phyloP scores from a whole-genome alignment of 768 basidiomycete genomes.

The Serendipita indica region DNA sequence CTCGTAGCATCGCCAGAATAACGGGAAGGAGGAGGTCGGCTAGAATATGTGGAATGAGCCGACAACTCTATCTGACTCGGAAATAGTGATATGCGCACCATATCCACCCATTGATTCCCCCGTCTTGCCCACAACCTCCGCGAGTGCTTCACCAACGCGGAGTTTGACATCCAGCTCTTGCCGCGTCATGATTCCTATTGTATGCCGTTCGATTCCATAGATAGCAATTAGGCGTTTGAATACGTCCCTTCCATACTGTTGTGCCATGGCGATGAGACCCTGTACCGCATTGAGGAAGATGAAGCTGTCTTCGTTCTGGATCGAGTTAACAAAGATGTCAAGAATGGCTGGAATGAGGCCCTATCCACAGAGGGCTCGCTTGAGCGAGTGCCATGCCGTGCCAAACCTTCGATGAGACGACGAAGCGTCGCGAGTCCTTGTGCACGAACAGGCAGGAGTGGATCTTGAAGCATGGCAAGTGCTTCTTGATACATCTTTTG shows the following conservation, averaged over 20 bases:
- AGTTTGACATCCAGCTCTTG: slow-evolving; percentile 58
- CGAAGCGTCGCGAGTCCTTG: slow-evolving; percentile 78
- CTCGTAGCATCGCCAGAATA: slow-evolving; percentile 48
- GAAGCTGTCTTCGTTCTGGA: slow-evolving; percentile 92
- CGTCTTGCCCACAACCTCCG: slow-evolving; percentile 55
- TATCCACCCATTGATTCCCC: slow-evolving; percentile 54
- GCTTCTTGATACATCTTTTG: slow-evolving; percentile 75
- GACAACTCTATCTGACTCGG: neutral
- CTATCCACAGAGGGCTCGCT: too few species aligned
- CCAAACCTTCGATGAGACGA: slow-evolving; percentile 41
- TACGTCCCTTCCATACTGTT: slow-evolving; percentile 60
- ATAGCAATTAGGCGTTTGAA: slow-evolving; percentile 47
- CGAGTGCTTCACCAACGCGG: slow-evolving; percentile 75
- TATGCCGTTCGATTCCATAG: slow-evolving; percentile 36
- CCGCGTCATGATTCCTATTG: slow-evolving; percentile 22
- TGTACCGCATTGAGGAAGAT: slow-evolving; percentile 87
- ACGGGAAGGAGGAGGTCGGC: slow-evolving; percentile 60
- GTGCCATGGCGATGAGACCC: slow-evolving; percentile 75
- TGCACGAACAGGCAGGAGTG: slow-evolving; percentile 83
- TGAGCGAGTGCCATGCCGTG: too few species aligned
- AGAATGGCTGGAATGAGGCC: slow-evolving; percentile 62
- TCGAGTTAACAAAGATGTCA: slow-evolving; percentile 68
- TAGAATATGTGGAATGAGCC: slow-evolving; percentile 20
- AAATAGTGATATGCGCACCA: slow-evolving; percentile 30
- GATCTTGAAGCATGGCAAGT: slow-evolving; percentile 76